Base-by-base conservation (phyloP, 257 asterid genomes). In the Echium plantagineum region DNA sequence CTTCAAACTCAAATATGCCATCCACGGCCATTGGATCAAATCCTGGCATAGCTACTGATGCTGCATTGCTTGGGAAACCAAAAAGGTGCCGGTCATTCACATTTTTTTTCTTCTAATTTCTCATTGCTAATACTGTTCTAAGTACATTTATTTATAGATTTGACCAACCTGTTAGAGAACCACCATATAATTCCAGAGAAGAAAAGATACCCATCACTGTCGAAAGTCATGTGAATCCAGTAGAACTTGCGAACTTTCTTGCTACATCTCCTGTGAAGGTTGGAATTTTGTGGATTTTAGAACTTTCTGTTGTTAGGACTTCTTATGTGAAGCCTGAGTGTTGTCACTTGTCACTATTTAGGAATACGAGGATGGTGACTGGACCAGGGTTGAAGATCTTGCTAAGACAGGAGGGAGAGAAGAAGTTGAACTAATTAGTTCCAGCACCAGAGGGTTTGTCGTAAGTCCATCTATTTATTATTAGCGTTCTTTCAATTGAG, bases 361-460 rank as follows among this genome's bases (percentile, higher is more conserved):
- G 98, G 95, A 85, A 60, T 75, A 74, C 46, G 93, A 85, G 72
- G 95, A 75, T 9, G 71, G 26, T 57, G 94, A 87, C 89, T 91
- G 98, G 96, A 70, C 61, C 65, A 87, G 71, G 71, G 95, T 85
- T 38, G 98, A 85, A 74, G 66, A 74, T 72, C 65, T 91, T 61
- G 79, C 77, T 58, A 75, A 73, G 75, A 82, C 80, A 13, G 89
- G 94, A 61, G 85, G 75, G 63, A 83, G 88, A 81, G 85, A 42
- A 52, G 93, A 83, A 56, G 90, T 88, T 58, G 98, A 91, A 78
- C 54, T 91, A 55, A 75, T 83, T 60, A 85, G 98, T 75, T 77
- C 93, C 53, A 88, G 88, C 78, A 79, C 85, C 52, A 76, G 83
- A 73, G 98, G 98, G 73, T 91, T 91, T 74, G 96, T 76, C 47